Evolutionary conservation across 352 stramenopile genomes (phyloP).

Genomic region (Phytophthora ramorum): DNA sequence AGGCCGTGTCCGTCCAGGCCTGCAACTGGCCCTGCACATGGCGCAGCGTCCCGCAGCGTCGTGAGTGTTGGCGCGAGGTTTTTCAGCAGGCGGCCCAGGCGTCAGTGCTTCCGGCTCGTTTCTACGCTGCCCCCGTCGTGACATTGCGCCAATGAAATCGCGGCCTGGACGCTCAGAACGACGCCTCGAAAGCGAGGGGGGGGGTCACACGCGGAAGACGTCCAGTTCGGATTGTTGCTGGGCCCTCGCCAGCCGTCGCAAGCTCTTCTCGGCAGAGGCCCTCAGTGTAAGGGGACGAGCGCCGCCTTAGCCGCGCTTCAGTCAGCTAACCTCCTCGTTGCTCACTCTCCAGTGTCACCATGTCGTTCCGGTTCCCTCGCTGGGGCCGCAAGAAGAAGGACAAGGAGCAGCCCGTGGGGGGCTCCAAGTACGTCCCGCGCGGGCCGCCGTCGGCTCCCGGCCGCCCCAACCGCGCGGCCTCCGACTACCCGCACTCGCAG

Average conservation of each 20-base stretch:
- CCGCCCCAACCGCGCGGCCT: constrained; percentile 53
- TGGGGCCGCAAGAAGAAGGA: constrained; percentile 81
- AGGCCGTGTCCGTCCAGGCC: not conserved
- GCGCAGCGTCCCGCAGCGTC: not conserved
- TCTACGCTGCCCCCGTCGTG: constrained; percentile 11
- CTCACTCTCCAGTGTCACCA: constrained; percentile 17
- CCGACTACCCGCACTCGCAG: constrained; percentile 37
- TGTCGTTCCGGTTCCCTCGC: constrained; percentile 78
- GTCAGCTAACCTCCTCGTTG: too few relatives aligned
- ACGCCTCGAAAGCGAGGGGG: constrained; percentile 9
- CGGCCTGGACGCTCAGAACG: constrained; percentile 15
- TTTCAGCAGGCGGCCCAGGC: not conserved
- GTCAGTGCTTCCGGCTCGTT: constrained; percentile 11
- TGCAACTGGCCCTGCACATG: not conserved
- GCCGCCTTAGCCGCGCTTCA: too few relatives aligned
- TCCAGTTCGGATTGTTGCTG: constrained; percentile 51
- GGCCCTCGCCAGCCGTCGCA: constrained; percentile 10
- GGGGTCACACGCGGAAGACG: constrained; percentile 29
- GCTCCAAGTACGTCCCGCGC: constrained; percentile 55
- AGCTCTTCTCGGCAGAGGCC: too few relatives aligned
- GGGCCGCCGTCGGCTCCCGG: constrained; percentile 52
- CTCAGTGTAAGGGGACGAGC: too few relatives aligned
- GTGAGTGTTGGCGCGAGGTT: too few relatives aligned
- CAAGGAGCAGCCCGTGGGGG: constrained; percentile 35
- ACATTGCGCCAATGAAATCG: constrained; percentile 37